Evolutionary conservation across 129 eudicot species (phyloP).

Genomic region (Pulicaria dysenterica): DNA sequence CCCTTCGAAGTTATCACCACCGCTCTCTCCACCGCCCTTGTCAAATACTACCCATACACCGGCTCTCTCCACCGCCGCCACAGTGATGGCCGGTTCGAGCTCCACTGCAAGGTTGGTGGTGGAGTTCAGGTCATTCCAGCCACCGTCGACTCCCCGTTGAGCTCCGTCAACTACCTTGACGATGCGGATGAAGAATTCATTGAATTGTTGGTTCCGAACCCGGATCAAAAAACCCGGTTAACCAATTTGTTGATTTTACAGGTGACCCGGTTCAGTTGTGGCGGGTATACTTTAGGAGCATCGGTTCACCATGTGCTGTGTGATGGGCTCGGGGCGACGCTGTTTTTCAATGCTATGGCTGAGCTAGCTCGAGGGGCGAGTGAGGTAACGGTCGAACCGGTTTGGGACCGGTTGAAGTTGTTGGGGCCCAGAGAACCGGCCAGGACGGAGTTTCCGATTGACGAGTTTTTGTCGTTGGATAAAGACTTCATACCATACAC

Average conservation of each 20-base stretch:
- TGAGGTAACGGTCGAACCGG: conserved; percentile 51
- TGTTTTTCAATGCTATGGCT: conserved; percentile 68
- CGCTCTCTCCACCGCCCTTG: conserved; percentile 65
- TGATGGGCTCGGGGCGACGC: conserved; percentile 73
- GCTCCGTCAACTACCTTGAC: conserved; percentile 43
- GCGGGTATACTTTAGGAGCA: conserved; percentile 73
- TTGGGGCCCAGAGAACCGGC: conserved; percentile 74
- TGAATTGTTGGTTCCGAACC: conserved; percentile 59
- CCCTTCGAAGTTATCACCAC: conserved; percentile 64
- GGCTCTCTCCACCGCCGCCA: conserved; percentile 55
- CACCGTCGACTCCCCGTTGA: conserved; percentile 42
- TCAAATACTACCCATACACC: conserved; percentile 57
- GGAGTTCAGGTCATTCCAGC: conserved; percentile 64
- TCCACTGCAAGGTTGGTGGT: conserved; percentile 48
- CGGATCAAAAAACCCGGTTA: conserved; percentile 39
- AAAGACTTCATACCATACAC: conserved; percentile 48
- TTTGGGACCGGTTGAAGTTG: conserved; percentile 65
- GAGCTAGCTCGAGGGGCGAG: conserved; percentile 64
- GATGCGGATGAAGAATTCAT: conserved; percentile 42
- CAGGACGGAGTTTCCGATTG: conserved; percentile 49
- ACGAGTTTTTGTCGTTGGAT: conserved; percentile 50
- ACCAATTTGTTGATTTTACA: conserved; percentile 49
- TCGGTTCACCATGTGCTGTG: conserved; percentile 63
- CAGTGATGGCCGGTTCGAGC: conserved; percentile 56
- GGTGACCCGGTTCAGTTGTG: conserved; percentile 63